These are phyloP conservation scores for Claviceps maximensis DNA, from an alignment of 2,329 filamentous ascomycete species.

Conservation along the genomic window DNA sequence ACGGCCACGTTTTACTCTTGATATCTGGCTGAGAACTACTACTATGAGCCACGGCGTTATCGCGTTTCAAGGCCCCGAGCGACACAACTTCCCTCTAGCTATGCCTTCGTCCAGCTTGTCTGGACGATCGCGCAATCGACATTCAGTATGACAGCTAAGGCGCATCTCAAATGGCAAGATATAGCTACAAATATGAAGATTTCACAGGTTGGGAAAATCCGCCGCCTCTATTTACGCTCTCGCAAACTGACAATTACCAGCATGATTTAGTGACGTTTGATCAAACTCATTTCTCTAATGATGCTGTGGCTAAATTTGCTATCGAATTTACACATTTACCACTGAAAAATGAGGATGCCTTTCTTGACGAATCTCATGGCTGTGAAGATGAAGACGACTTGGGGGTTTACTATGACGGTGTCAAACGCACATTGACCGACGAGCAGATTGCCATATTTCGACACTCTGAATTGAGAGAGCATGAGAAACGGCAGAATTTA, in stretches of 20 bases:
- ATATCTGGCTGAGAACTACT: neutral
- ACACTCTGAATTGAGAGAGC: slow-evolving; percentile 68
- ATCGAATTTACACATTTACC: slow-evolving; percentile 28
- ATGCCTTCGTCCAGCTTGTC: neutral
- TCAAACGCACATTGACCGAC: slow-evolving; percentile 80
- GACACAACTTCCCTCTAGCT: neutral
- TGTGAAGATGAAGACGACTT: slow-evolving; percentile 46
- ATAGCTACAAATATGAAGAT: neutral
- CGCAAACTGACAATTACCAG: slow-evolving; percentile 23
- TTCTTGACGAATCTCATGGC: neutral
- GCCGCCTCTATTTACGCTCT: too few species aligned
- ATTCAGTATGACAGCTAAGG: neutral
- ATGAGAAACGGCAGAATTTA: slow-evolving; percentile 44
- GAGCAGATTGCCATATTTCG: slow-evolving; percentile 84
- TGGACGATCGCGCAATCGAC: neutral
- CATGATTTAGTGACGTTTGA: slow-evolving; percentile 47
- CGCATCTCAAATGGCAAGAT: neutral
- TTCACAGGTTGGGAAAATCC: neutral
- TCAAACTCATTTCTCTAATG: slow-evolving; percentile 42
- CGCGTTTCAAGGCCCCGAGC: neutral
- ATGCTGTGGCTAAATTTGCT: slow-evolving; percentile 32
- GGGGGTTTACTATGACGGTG: slow-evolving; percentile 76
- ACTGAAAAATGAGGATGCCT: slow-evolving; percentile 10
- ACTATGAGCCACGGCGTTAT: neutral
- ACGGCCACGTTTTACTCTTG: neutral